Evolutionary conservation across 1,139 yeast species (phyloP).

Genomic region (Pichia inconspicua): DNA sequence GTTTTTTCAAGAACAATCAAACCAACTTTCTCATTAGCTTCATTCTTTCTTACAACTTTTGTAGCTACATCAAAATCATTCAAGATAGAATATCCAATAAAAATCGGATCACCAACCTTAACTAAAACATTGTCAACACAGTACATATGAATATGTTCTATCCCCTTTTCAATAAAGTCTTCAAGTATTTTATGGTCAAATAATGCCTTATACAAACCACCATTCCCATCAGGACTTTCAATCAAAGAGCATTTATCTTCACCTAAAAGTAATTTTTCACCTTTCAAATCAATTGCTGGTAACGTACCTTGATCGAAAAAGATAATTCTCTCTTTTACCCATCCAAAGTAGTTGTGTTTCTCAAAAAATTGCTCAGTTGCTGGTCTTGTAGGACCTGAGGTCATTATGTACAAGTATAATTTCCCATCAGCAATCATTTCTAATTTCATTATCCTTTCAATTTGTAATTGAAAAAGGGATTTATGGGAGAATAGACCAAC

Average conservation of each 20-base stretch:
- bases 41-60: constrained; percentile 89
- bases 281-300: constrained; percentile 76
- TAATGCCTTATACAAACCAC: constrained; percentile 89
- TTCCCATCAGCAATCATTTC: constrained; percentile 38
- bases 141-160: constrained; percentile 90
- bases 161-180: constrained; percentile 62
- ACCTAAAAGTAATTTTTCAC: constrained; percentile 55
- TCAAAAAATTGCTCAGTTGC: constrained; percentile 70
- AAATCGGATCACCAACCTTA: constrained; percentile 89
- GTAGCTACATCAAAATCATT: constrained; percentile 72
- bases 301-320: constrained; percentile 94
- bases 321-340: constrained; percentile 46
- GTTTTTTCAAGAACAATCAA: constrained; percentile 69
- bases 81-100: constrained; percentile 76
- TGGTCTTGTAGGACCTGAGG: constrained; percentile 79
- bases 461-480: constrained; percentile 86
- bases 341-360: constrained; percentile 61
- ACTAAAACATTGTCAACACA: constrained; percentile 94
- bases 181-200: constrained; percentile 54
- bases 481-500: constrained; percentile 78
- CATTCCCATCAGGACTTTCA: constrained; percentile 96
- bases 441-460: constrained; percentile 67
- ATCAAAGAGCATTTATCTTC: constrained; percentile 50
- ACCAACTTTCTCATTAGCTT: constrained; percentile 85
- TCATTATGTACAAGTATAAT: constrained; percentile 90